Percentiles rank a stretch among this genome's conserved stretches.
These are phyloP conservation scores for Linnemannia elongata DNA, from an alignment of 192 early-diverging fungal species.

Conservation along the genomic window DNA sequence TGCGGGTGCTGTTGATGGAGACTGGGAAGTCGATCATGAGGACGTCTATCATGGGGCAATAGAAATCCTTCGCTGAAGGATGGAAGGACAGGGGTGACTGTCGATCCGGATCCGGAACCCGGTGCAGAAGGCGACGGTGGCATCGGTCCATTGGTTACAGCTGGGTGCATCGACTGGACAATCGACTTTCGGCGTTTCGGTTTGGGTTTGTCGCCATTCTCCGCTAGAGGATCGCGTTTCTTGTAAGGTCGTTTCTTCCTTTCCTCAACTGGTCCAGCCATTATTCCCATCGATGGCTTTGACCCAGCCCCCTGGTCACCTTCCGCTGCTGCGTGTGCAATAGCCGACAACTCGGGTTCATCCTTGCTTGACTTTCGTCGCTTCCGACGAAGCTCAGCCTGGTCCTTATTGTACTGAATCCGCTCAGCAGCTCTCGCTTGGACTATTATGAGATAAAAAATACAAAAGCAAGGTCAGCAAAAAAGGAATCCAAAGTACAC, in stretches of 20 bases:
- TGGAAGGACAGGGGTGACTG: conserved; percentile 15
- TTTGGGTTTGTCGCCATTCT: conserved; percentile 26
- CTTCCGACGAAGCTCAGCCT: conserved; percentile 27
- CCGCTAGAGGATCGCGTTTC: conserved; percentile 10
- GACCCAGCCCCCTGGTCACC: background rate
- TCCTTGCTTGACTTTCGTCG: conserved; percentile 41
- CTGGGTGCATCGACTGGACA: conserved; percentile 5
- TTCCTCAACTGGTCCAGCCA: conserved; percentile 12
- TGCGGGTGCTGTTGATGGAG: conserved; percentile 5
- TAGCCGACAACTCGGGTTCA: conserved; percentile 1
- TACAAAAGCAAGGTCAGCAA: background rate
- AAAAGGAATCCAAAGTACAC: background rate
- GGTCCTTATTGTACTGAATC: conserved; percentile 16
- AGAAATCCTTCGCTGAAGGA: conserved; percentile 48
- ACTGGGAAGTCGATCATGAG: conserved; percentile 1
- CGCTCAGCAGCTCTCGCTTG: conserved; percentile 22
- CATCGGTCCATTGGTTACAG: background rate
- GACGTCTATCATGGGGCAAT: conserved; percentile 22
- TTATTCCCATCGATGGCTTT: background rate
- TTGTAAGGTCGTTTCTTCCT: conserved; percentile 46
- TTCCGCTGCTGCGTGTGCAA: background rate
- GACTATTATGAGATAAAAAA: conserved; percentile 1
- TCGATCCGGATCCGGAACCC: background rate
- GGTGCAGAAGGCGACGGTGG: background rate
- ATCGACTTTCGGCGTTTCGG: conserved; percentile 37